Base-by-base conservation (phyloP, 768 basidiomycete genomes). In the Boletus insuetus region DNA sequence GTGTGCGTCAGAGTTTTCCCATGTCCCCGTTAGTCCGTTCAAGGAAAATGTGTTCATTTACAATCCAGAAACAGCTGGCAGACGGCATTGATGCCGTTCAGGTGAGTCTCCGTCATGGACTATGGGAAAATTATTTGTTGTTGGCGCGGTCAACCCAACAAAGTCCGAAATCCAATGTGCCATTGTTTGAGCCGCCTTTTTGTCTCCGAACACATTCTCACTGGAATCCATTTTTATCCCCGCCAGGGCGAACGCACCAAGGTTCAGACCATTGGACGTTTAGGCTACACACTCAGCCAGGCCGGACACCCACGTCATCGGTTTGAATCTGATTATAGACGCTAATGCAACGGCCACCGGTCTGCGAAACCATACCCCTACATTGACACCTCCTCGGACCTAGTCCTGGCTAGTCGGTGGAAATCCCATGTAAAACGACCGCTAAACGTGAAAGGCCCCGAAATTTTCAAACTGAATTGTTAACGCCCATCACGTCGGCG, bases 141-240 rank as follows among this genome's bases (percentile, higher is more conserved):
- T 24, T 58, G 57, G 61, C 50, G 56, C 53, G 51, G 61, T 47
- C 59, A 54, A 26, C 40, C 32, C 49, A 64, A 58, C 64, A 71
- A 59, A 48, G 50, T 31, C 68, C 63, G 67, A 61, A 62, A 52
- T 40, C 37, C 44, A 46, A 42, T 45, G 9, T 52, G 41, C 53
- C 34, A 29, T 20, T 40, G 54, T 49, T 54, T 45, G 41, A 56
- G 16, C 19, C n/a, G 42, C 32, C 44, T 51, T 55, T 41, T 44
- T 63, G 56, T 49, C 49, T 42, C 59, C 51, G 56, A 53, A 32
- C 11, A 26, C 31, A 12, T 65, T 72, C 70, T 53, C 70, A 70
- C 58, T 55, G 56, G 46, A 19, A 7, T n/a, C 57, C 60, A 67
- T 62, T 64, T 68, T 66, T 46, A 47, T 37, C 46, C 44, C 13